Conservation (phyloP, 1,284 basidiomycete genomes). For the Leccinum fuscescens region DNA sequence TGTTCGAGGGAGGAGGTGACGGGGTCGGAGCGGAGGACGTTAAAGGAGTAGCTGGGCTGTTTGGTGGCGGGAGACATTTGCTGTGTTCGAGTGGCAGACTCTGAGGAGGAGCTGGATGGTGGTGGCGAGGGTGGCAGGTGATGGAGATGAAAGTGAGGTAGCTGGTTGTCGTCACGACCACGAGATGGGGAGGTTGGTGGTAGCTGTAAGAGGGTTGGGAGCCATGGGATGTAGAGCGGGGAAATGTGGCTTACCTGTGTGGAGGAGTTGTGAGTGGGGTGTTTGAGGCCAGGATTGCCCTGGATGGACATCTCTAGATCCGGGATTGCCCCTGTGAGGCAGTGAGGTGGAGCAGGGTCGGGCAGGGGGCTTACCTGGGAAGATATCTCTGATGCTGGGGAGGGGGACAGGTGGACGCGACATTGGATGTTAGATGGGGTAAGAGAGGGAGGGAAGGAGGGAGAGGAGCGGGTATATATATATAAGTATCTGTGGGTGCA, state of each 20-base stretch:
- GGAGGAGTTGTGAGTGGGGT: background rate
- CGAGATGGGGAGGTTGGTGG: conserved; percentile 4
- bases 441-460: background rate
- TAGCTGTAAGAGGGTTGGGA: conserved; percentile 4
- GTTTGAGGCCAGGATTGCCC: conserved; percentile 7
- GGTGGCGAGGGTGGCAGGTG: conserved; percentile 27
- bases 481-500: conserved; percentile 5
- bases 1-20: conserved; percentile 43
- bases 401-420: conserved; percentile 37
- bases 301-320: conserved; percentile 26
- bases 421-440: conserved; percentile 14
- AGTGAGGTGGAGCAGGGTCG: background rate
- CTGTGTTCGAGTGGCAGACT: conserved; percentile 22
- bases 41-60: conserved; percentile 35
- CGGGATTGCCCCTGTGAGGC: conserved; percentile 6
- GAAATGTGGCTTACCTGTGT: conserved; percentile 7
- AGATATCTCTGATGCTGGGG: conserved; percentile 57
- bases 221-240: conserved; percentile 1
- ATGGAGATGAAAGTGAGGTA: conserved; percentile 3
- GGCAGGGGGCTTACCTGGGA: conserved; percentile 42
- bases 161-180: background rate
- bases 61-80: conserved; percentile 12
- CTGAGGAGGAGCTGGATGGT: conserved; percentile 31
- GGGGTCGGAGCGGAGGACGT: conserved; percentile 43
- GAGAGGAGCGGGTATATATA: conserved; percentile 9